Percentiles rank a stretch among this genome's conserved stretches.
Evolutionary conservation across 306 rosid genomes (phyloP).

Genomic region (Glycine soja): DNA sequence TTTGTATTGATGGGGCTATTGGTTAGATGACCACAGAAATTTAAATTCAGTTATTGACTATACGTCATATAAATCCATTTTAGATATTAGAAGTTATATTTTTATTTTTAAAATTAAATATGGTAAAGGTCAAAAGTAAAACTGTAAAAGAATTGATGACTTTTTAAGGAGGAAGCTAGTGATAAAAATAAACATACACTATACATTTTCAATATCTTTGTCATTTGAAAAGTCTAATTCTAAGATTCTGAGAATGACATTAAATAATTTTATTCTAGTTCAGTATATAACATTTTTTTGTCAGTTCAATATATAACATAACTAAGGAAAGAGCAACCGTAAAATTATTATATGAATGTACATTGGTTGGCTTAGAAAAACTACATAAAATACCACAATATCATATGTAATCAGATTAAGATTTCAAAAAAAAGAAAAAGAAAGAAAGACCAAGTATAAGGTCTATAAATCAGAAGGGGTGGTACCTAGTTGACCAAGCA

Average conservation of each 20-base stretch:
- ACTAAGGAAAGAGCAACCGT: background rate
- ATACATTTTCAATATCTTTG: background rate
- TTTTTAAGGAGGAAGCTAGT: background rate
- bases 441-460: background rate
- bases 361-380: background rate
- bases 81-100: background rate
- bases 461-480: constrained; percentile 20
- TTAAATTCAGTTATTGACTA: background rate
- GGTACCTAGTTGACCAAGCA: constrained; percentile 24
- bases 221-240: background rate
- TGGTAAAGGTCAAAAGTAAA: background rate
- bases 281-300: too few species aligned
- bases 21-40: background rate
- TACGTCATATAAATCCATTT: background rate
- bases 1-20: background rate
- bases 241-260: background rate
- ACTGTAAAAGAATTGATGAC: background rate
- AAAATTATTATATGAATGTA: background rate
- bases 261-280: background rate
- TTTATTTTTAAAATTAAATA: background rate
- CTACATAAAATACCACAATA: background rate
- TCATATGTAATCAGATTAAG: background rate
- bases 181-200: background rate
- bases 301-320: background rate
- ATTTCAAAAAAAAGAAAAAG: background rate